These are phyloP conservation scores for Claviceps purpurea DNA, from an alignment of 2,329 filamentous ascomycete genomes.

Conservation along the genomic window DNA sequence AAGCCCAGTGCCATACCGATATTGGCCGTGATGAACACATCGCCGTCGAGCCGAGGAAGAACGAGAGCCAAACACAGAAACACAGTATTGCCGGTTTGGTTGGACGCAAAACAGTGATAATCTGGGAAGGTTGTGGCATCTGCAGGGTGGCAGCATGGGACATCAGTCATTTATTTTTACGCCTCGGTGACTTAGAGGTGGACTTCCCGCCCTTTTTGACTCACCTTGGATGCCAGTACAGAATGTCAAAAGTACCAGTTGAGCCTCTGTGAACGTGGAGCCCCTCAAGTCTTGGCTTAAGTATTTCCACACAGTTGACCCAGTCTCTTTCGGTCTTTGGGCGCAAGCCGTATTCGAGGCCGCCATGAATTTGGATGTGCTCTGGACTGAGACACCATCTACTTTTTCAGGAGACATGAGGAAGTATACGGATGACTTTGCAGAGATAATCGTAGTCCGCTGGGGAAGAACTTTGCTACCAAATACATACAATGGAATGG, in stretches of 20 bases:
- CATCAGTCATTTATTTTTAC: background rate
- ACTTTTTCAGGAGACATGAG: background rate
- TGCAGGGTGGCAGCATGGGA: conserved; percentile 6
- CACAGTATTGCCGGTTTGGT: conserved; percentile 53
- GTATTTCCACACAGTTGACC: conserved; percentile 5
- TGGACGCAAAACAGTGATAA: conserved; percentile 49
- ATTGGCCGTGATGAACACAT: conserved; percentile 38
- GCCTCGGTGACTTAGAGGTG: background rate
- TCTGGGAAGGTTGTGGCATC: conserved; percentile 48
- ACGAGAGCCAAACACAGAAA: conserved; percentile 41
- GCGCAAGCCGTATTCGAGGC: background rate
- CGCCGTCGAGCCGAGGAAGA: conserved; percentile 30
- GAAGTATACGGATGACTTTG: background rate
- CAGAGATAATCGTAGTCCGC: background rate
- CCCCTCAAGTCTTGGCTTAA: conserved; percentile 21
- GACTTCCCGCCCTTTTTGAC: background rate
- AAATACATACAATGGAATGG: background rate
- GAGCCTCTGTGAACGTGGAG: conserved; percentile 28
- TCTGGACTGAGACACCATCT: background rate
- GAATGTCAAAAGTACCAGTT: conserved; percentile 34
- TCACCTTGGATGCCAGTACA: conserved; percentile 37
- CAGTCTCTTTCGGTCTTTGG: background rate
- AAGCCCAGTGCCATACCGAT: conserved; percentile 41
- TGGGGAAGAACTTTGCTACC: background rate
- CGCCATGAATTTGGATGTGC: background rate